phyloP scores from a whole-genome alignment of 2,329 filamentous ascomycete genomes.

The Didymellaceae sp. region DNA sequence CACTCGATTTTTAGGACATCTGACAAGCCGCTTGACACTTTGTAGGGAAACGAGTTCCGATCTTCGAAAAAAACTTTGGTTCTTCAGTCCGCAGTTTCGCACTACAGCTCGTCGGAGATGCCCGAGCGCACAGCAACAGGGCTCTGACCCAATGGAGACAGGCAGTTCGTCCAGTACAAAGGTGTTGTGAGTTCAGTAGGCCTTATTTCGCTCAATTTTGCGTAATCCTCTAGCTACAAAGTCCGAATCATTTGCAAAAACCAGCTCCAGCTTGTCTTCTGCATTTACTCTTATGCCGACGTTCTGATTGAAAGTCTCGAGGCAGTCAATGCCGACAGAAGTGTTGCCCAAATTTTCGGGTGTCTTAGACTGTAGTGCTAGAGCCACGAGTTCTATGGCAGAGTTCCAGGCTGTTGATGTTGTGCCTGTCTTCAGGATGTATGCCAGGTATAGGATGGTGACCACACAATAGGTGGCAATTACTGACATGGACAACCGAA shows the following conservation, averaged over 20 bases:
- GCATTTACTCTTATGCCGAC: background rate
- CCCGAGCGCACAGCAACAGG: too few species aligned
- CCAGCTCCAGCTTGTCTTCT: background rate
- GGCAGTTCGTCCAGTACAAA: too few species aligned
- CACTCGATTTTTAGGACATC: too few species aligned
- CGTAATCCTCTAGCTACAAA: background rate
- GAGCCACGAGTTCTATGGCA: background rate
- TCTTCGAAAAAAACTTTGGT: too few species aligned
- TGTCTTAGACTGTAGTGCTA: background rate
- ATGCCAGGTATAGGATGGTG: background rate
- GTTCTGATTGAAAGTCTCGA: background rate
- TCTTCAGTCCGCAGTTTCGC: too few species aligned
- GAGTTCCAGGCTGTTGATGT: background rate
- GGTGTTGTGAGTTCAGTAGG: too few species aligned
- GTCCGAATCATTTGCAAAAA: background rate
- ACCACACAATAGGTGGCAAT: background rate
- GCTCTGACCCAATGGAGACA: too few species aligned
- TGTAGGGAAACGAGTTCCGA: too few species aligned
- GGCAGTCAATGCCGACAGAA: background rate
- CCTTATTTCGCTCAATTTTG: background rate
- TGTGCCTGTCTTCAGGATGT: background rate
- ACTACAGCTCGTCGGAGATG: too few species aligned
- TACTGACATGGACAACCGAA: background rate
- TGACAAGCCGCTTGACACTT: too few species aligned
- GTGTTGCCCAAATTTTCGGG: background rate